Base-by-base conservation (phyloP, 176 grass and related monocot genomes). In the Poa annua region DNA sequence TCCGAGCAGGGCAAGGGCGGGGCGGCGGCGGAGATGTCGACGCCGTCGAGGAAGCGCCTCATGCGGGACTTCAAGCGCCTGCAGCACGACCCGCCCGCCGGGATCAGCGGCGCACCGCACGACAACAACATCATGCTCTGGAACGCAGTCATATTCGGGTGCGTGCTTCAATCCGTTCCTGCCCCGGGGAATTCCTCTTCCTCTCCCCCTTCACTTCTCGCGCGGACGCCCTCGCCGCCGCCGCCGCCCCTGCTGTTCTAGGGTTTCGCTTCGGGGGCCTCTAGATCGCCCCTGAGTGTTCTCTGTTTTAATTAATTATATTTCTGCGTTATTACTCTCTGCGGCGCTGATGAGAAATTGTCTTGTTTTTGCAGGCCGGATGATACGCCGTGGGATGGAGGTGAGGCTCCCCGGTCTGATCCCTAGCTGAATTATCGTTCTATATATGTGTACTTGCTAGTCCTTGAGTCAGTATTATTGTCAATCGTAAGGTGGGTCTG, bases 141-240 rank as follows among this genome's bases (percentile, higher is more conserved):
- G 96, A 98, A 98, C 89, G 96, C 96, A 65, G 92, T 98, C 75
- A 98, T 98, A 75, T 98, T 98, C 71, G 92, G 96, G 95, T 97
- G 49, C 39, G 95, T 97, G 48, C 47, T 11, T 14, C 47, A 45
- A 47, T 41, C 41, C 20, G 38, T 11, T 21, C 70, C 78, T 52
- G n/a, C 4, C n/a, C 17, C 24, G 8, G 13, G 13, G 52, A 67
- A 36, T 17, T 8, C 25, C 45, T 9, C 15, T 20, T n/a, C 6
- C 11, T 17, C 15, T 39, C 36, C 34, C 29, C 5, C 44, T 45
- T 45, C 44, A 2, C 44, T 45, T 41, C 47, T 33, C 22, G 17
- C 32, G 13, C 45, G 33, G 35, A 11, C 8, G 16, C 8, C 4
- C 25, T 0, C 25, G 57, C 41, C 2, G 20, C 2, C 29, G 36